Evolutionary conservation across 2,329 filamentous ascomycete species (phyloP).

Genomic region (Neophaeococcomyces aloes): DNA sequence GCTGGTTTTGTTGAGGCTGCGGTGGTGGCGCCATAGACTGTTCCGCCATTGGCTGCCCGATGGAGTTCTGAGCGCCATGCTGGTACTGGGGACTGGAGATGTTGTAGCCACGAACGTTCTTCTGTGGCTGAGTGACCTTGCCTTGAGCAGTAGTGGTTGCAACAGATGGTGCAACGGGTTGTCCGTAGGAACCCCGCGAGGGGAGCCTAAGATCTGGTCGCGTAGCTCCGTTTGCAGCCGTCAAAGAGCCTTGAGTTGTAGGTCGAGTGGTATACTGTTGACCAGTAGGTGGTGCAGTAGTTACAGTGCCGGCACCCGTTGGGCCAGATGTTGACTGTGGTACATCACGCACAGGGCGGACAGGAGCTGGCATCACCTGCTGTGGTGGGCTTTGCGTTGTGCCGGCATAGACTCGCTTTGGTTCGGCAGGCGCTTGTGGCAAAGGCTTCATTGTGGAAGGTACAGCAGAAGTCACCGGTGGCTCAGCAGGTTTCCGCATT

Average conservation of each 20-base stretch:
- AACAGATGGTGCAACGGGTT: conserved; percentile 76
- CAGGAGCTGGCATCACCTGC: conserved; percentile 14
- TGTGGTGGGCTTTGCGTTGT: conserved; percentile 3
- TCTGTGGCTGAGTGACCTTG: conserved; percentile 69
- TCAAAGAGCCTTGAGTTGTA: conserved; percentile 71
- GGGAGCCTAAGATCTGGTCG: conserved; percentile 47
- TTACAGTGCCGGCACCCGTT: conserved; percentile 40
- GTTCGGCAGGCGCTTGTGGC: conserved; percentile 34
- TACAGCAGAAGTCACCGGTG: conserved; percentile 11
- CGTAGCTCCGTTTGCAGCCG: conserved; percentile 44
- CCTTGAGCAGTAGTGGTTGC: conserved; percentile 83
- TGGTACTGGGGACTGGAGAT: conserved; percentile 55
- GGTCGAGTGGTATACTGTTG: conserved; percentile 47
- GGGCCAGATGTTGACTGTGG: conserved; percentile 49
- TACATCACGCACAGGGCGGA: conserved; percentile 40
- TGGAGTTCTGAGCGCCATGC: conserved; percentile 40
- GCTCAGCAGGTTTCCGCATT: background rate
- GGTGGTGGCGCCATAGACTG: conserved; percentile 47
- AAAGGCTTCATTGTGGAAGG: conserved; percentile 41
- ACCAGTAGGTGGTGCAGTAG: conserved; percentile 14
- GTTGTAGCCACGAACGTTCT: conserved; percentile 54
- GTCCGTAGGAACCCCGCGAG: conserved; percentile 71
- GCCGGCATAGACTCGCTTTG: background rate
- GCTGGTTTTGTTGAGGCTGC: conserved; percentile 30
- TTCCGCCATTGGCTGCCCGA: conserved; percentile 50